Evolutionary conservation across 106 monocot species (phyloP).

Genomic region (Chionographis japonica): DNA sequence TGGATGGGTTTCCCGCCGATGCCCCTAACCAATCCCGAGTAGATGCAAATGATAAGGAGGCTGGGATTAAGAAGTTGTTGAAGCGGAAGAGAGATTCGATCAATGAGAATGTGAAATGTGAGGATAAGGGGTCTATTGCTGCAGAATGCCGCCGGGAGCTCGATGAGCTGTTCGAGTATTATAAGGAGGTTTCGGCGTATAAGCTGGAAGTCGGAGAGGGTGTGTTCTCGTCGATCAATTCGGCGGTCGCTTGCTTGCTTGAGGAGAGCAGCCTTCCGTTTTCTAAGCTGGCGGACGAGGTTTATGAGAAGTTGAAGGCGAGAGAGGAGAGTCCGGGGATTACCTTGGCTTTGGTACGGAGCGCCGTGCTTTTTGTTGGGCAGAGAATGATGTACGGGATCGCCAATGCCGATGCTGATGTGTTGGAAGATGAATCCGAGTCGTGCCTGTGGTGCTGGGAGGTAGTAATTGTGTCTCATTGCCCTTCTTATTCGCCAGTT

Average conservation of each 20-base stretch:
- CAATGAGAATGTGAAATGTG: conserved; percentile 6
- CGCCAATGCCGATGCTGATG: conserved; percentile 55
- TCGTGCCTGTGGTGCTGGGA: conserved; percentile 95
- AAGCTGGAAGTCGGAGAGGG: conserved; percentile 29
- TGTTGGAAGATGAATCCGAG: conserved; percentile 76
- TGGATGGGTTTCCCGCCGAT: neutral
- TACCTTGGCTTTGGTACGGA: conserved; percentile 48
- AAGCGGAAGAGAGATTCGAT: conserved; percentile 52
- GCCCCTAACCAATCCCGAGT: neutral
- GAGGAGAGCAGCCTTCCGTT: conserved; percentile 76
- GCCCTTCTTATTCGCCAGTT: neutral
- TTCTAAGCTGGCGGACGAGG: conserved; percentile 65
- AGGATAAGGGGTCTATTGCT: conserved; percentile 29
- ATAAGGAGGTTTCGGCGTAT: conserved; percentile 37
- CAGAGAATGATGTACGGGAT: conserved; percentile 78
- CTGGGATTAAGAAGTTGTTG: neutral
- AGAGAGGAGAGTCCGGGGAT: conserved; percentile 25
- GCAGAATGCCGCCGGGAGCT: conserved; percentile 44
- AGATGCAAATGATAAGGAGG: neutral
- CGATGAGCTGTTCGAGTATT: conserved; percentile 53
- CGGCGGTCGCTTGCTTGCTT: conserved; percentile 54
- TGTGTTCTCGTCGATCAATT: conserved; percentile 27
- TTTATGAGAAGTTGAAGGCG: conserved; percentile 54
- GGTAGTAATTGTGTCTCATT: conserved; percentile 26
- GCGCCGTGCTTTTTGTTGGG: conserved; percentile 59